These are phyloP conservation scores for Lignosus rhinocerotis DNA, from an alignment of 1,284 basidiomycete species.

Conservation along the genomic window DNA sequence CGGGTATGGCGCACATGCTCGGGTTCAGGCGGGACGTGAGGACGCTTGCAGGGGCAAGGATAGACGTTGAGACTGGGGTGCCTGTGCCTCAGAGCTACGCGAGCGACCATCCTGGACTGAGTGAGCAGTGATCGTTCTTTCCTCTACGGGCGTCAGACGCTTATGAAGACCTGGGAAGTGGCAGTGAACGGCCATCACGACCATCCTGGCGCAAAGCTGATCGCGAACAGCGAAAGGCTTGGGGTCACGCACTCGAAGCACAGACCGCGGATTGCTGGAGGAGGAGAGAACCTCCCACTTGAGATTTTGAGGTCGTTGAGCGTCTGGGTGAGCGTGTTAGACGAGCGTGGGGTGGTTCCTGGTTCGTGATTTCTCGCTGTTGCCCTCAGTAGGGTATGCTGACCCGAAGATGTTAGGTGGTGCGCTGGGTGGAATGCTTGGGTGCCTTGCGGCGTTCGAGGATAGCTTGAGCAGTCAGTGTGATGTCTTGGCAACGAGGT, in stretches of 20 bases:
- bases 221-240: constrained; percentile 2
- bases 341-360: constrained; percentile 54
- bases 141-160: too few relatives aligned
- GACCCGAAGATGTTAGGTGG: constrained; percentile 37
- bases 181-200: not conserved
- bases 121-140: too few relatives aligned
- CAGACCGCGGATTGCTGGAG: constrained; percentile 39
- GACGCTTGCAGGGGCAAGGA: not conserved
- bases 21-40: constrained; percentile 6
- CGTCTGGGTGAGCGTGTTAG: constrained; percentile 58
- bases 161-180: not conserved
- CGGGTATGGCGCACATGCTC: constrained; percentile 8
- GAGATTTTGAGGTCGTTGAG: constrained; percentile 55
- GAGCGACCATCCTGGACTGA: not conserved
- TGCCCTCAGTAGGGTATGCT: not conserved
- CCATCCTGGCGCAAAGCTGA: not conserved
- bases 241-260: constrained; percentile 34
- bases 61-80: not conserved
- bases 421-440: constrained; percentile 52
- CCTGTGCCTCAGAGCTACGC: not conserved
- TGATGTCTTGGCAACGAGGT: not conserved
- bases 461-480: constrained; percentile 51
- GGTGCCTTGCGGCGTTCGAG: constrained; percentile 50
- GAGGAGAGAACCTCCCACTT: constrained; percentile 49
- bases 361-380: constrained; percentile 34